A percentile compares a stretch with the other conserved stretches of the same genome.
phyloP scores from a whole-genome alignment of 108 stramenopile species.

The Mediolabrus comicus region DNA sequence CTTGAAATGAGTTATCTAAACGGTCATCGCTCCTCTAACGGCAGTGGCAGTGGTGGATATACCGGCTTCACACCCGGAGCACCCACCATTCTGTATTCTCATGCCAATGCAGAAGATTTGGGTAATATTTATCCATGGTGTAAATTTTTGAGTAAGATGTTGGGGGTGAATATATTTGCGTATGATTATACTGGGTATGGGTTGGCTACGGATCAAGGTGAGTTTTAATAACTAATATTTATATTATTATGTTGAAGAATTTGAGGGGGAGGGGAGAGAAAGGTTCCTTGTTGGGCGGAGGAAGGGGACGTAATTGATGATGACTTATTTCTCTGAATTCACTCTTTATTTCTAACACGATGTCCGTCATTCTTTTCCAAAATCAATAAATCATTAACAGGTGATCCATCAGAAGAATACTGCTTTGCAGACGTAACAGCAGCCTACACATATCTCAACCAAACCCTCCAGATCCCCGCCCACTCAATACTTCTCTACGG shows the following conservation, averaged over 20 bases:
- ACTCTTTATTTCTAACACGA: background rate
- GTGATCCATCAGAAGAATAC: slow-evolving; percentile 82
- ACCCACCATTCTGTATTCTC: slow-evolving; percentile 88
- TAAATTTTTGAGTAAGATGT: slow-evolving; percentile 87
- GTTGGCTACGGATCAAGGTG: slow-evolving; percentile 79
- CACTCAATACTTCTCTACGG: slow-evolving; percentile 92
- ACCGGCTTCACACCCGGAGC: slow-evolving; percentile 21
- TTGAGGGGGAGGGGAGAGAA: background rate
- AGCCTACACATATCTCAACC: slow-evolving; percentile 85
- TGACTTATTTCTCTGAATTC: background rate
- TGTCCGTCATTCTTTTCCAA: background rate
- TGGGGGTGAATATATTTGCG: slow-evolving; percentile 95
- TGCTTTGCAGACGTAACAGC: slow-evolving; percentile 95
- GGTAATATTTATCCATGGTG: slow-evolving; percentile 91
- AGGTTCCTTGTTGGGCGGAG: no score
- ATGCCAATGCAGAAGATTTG: slow-evolving; percentile 95
- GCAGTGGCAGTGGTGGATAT: slow-evolving; percentile 3
- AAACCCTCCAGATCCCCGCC: slow-evolving; percentile 73
- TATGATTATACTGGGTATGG: slow-evolving; percentile 99
- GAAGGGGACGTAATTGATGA: no score
- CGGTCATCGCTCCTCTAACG: background rate
- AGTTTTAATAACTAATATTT: slow-evolving; percentile 12
- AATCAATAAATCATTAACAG: slow-evolving; percentile 35
- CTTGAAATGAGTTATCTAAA: slow-evolving; percentile 23
- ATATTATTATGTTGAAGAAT: background rate